Base-by-base conservation (phyloP, 2,329 filamentous ascomycete species). In the Fusarium sp. region DNA sequence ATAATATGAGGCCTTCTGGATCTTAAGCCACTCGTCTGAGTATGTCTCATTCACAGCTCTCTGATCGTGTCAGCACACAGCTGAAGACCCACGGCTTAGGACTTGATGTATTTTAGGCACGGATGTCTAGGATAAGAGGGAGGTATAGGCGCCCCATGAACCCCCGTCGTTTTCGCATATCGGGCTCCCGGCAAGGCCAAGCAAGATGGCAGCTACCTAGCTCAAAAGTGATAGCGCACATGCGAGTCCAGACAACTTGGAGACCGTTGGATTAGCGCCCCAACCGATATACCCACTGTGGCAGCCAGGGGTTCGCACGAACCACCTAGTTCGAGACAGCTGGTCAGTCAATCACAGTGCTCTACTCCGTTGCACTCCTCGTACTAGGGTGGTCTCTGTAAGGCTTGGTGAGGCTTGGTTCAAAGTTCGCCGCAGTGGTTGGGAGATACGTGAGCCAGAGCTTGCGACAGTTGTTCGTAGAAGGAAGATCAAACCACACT, bases 251-350 rank as follows among this genome's bases (percentile, higher is more conserved):
- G 39, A 65, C 45, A 43, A 22, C 49, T 38, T 55, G 55, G 54
- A 66, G 58, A 49, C 59, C 62, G 58, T 63, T 68, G 54, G 50
- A 54, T 52, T 49, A 57, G 56, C 49, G 47, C 46, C 50, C 55
- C 40, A 66, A 36, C 54, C 24, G 46, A 46, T 38, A 59, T 49
- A 33, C 36, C 62, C 19, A 46, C 59, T 60, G 56, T 66, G 59
- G 63, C 60, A 69, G 67, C 63, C 67, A 62, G 65, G 59, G 45
- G 65, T 73, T 74, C 67, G 67, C 69, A 71, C 67, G 67, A 74
- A 73, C 71, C 65, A 63, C 67, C 56, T 66, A 69, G 72, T 72
- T 74, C 68, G 68, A 74, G 61, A 61, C 68, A 73, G 47, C 62
- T 72, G 56, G 62, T 62, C 68, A 62, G 70, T 71, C 67, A 71